Base-by-base conservation (phyloP, 306 rosid genomes). In the Pterocarpus santalinus region DNA sequence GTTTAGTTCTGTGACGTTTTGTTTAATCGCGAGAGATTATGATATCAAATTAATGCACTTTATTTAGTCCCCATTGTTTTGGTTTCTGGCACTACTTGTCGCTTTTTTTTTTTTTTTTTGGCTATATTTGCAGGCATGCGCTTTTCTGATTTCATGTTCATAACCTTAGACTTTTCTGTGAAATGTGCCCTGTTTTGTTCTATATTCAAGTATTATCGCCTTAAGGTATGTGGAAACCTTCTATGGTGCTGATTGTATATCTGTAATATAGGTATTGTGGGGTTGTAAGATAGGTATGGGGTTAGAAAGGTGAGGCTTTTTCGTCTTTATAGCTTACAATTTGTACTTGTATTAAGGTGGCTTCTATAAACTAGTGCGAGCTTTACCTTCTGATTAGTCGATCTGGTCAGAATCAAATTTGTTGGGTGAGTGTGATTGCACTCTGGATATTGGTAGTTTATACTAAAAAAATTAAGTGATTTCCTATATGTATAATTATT, bases 1-100 rank as follows among this genome's bases (percentile, higher is more conserved):
- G 85, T 67, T 77, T 69, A 81, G 85, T 63, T 62, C n/a, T 83
- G 13, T 81, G 43, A 11, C 43, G 46, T 43, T 69, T 75, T 72
- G n/a, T 36, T 7, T 58, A 34, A 52, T 69, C 44, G 15, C 16
- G 9, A 60, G 65, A 57, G 72, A 51, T 65, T 79, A 17, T 5
- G 33, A 15, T 76, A 41, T 76, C 66, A 7, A 57, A 57, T 51
- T 80, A 79, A 69, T 80, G 83, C 72, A 76, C 78, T 32, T 65
- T 86, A 86, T 32, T 65, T 86, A 86, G 83, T 80, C 13, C 34
- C 12, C 49, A 34, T 79, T 69, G 28, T 22, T 22, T 22, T 22
- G 53, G 53, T 64, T 75, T 74, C 76, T 74, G 35, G 33, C 65
- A 52, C 32, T 41, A 64, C 12, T 72, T 67, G 73, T 78, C 6